Conservation (phyloP, 1,284 basidiomycete genomes). For the Rhodotorula sp. region DNA sequence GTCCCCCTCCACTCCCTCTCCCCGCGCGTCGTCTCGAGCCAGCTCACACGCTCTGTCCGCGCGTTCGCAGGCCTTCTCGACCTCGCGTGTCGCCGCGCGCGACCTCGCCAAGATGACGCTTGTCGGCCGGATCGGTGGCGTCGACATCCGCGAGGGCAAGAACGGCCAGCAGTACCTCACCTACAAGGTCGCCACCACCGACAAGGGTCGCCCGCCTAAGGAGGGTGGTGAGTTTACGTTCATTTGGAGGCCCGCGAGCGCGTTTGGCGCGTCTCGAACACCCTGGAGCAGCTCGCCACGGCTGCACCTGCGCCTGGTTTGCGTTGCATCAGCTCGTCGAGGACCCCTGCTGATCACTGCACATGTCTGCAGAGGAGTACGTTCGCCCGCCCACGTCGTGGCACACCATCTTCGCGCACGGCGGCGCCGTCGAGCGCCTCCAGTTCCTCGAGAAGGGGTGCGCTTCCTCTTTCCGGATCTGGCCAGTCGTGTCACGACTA, state of each 20-base stretch:
- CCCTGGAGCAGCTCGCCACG: not conserved
- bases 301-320: not conserved
- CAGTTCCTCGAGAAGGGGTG: constrained; percentile 64
- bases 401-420: constrained; percentile 73
- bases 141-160: constrained; percentile 67
- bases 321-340: not conserved
- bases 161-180: constrained; percentile 66
- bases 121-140: constrained; percentile 68
- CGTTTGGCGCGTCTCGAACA: not conserved
- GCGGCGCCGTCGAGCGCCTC: constrained; percentile 62
- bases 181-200: constrained; percentile 45
- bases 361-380: constrained; percentile 18
- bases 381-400: constrained; percentile 62
- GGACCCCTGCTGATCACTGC: no score
- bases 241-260: constrained; percentile 41
- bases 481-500: not conserved
- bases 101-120: constrained; percentile 69
- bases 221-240: constrained; percentile 50
- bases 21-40: constrained; percentile 2
- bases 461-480: not conserved
- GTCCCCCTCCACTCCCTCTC: constrained; percentile 1
- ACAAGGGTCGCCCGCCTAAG: constrained; percentile 28
- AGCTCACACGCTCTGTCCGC: not conserved
- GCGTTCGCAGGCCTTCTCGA: constrained; percentile 65
- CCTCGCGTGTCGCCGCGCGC: constrained; percentile 52